Evolutionary conservation across 805 yeast genomes (phyloP), one percentile per base, ranked within the genome.

Genomic region (Cyberlindnera japonica): DNA sequence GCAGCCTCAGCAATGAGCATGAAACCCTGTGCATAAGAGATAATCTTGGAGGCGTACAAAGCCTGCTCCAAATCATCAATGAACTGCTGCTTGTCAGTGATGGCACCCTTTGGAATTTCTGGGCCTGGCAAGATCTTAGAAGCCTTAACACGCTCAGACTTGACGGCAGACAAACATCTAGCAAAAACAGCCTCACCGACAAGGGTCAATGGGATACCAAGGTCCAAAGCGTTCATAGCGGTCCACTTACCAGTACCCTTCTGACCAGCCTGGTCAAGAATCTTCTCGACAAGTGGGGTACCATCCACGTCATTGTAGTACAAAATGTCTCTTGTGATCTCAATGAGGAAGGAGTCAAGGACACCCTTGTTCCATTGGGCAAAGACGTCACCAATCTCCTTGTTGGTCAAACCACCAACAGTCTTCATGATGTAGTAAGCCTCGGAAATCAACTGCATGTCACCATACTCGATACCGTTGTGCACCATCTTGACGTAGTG

Each of bases 181-280:
- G 98, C 75, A 64, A 91, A 90, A 56, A 91, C 99, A 47, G 99
- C 98, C 78, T 91, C 99, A 68, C 98, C 97, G 59, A 91, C 93
- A 66, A 91, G 77, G 49, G 98, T 89, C 57, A 91, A 96, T 56
- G 99, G 99, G 85, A 87, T 88, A 69, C 98, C 98, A 58, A 93
- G 77, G 70, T 93, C 98, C 59, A 91, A 76, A 50, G 98, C 98
- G 67, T 89, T 90, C 69, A 91, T 87, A 51, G 98, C 97, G 56
- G 98, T 93, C 99, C 99, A 91, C 76, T 91, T 91, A 75, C 99
- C 99, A 55, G 99, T 91, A 79, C 99, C 99, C 79, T 91, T 91
- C 77, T 91, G 98, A 59, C 98, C 98, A 55, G 99, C 99, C 61
- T 86, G 68, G 72, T 91, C 99, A 68, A 89, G 73, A 63, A 91